Conservation (phyloP, 441 rosid species). For the Eutrema salsugineum region DNA sequence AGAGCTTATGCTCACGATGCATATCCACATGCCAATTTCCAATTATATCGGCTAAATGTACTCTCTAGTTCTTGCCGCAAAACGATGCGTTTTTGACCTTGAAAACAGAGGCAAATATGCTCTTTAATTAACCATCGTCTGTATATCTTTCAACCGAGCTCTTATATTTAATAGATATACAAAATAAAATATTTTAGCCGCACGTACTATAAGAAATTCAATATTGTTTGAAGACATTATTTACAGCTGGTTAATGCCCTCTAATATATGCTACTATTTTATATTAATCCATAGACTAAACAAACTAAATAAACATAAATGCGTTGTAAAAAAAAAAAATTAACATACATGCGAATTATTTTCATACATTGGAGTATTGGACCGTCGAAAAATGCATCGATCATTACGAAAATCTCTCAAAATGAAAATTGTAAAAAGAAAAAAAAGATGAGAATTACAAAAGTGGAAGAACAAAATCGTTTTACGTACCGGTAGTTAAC, state of each 20-base stretch:
- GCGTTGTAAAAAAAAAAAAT: not conserved
- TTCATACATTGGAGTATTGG: conserved; percentile 3
- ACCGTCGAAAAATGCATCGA: not conserved
- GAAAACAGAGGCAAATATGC: conserved; percentile 7
- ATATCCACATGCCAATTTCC: conserved; percentile 25
- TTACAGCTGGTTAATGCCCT: not conserved
- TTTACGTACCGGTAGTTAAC: conserved; percentile 7
- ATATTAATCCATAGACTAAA: not conserved
- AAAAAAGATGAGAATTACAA: conserved; percentile 6
- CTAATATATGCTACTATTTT: not conserved
- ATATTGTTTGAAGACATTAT: not conserved
- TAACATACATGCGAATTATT: not conserved
- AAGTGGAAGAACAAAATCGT: conserved; percentile 20
- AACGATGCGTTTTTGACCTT: conserved; percentile 24
- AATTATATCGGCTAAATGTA: conserved; percentile 25
- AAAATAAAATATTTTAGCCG: not conserved
- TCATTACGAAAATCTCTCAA: not conserved
- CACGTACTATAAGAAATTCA: not conserved
- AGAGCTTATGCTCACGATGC: conserved; percentile 37
- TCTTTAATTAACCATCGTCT: not conserved
- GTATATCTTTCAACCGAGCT: not conserved
- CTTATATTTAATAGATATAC: not conserved
- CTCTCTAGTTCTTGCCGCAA: conserved; percentile 15
- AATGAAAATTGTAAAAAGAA: not conserved
- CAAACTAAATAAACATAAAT: not conserved